These are phyloP conservation scores for Hericium erinaceus DNA, from an alignment of 768 basidiomycete genomes.

Conservation along the genomic window DNA sequence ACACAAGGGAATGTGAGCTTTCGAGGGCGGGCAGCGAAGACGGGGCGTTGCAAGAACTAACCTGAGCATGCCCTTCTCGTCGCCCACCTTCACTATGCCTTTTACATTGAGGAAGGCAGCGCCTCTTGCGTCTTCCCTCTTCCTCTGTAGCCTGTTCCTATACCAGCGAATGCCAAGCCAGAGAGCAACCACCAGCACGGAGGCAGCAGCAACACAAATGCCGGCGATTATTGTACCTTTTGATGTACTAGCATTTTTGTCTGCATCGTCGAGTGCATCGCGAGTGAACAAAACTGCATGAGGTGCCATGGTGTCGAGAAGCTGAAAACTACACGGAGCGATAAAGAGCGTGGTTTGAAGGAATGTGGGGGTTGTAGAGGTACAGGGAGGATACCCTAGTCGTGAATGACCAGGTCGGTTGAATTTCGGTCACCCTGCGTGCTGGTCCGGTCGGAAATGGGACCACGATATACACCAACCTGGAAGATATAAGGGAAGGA, in stretches of 20 bases:
- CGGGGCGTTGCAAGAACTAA: not conserved
- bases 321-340: not conserved
- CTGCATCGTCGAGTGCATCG: not conserved
- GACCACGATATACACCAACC: no score
- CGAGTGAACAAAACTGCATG: constrained; percentile 1
- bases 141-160: constrained; percentile 30
- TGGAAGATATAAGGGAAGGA: not conserved
- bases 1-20: not conserved
- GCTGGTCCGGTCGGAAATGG: not conserved
- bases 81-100: constrained; percentile 32
- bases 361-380: not conserved
- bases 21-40: not conserved
- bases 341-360: not conserved
- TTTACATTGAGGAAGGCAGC: constrained; percentile 41
- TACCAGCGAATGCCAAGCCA: constrained; percentile 36
- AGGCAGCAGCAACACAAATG: constrained; percentile 36
- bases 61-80: constrained; percentile 6
- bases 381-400: not conserved
- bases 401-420: not conserved
- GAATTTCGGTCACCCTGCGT: not conserved
- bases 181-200: constrained; percentile 27
- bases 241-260: not conserved
- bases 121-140: constrained; percentile 28
- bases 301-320: constrained; percentile 6
- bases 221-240: constrained; percentile 38